These are phyloP conservation scores for Trypanosoma brucei DNA, from an alignment of 208 protist genomes.

Conservation along the genomic window DNA sequence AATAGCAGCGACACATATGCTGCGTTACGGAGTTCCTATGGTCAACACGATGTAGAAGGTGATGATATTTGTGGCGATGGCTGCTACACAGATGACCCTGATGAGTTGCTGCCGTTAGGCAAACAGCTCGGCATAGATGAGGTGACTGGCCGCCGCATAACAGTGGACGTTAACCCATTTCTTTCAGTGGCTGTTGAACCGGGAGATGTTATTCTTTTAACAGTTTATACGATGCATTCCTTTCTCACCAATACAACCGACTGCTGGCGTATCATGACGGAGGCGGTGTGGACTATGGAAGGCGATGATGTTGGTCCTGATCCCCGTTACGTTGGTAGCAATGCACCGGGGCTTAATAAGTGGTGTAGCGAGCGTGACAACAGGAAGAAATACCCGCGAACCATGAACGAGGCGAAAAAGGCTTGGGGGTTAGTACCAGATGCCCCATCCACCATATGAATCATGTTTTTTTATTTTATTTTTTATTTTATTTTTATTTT, in stretches of 20 bases:
- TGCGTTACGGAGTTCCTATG: slow-evolving; percentile 65
- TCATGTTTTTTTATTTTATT: background rate
- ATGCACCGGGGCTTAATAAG: slow-evolving; percentile 41
- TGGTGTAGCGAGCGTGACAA: slow-evolving; percentile 59
- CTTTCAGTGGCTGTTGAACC: slow-evolving; percentile 56
- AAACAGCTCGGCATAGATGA: slow-evolving; percentile 54
- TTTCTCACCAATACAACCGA: slow-evolving; percentile 74
- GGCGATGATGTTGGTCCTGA: slow-evolving; percentile 81
- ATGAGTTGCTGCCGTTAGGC: slow-evolving; percentile 64
- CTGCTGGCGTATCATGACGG: slow-evolving; percentile 66
- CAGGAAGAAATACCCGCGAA: slow-evolving; percentile 41
- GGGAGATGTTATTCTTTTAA: slow-evolving; percentile 77
- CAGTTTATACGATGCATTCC: slow-evolving; percentile 80
- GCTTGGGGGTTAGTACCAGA: slow-evolving; percentile 59
- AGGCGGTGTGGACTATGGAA: slow-evolving; percentile 84
- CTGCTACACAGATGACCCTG: slow-evolving; percentile 64
- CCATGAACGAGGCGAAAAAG: slow-evolving; percentile 56
- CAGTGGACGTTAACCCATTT: slow-evolving; percentile 76
- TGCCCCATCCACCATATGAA: slow-evolving; percentile 6
- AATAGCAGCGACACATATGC: slow-evolving; percentile 65
- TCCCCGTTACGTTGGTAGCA: slow-evolving; percentile 56
- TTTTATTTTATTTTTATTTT: background rate
- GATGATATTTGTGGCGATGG: slow-evolving; percentile 68
- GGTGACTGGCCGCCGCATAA: slow-evolving; percentile 46
- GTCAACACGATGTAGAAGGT: slow-evolving; percentile 79